phyloP scores from a whole-genome alignment of 441 rosid genomes.

The Rhodomyrtus psidioides region DNA sequence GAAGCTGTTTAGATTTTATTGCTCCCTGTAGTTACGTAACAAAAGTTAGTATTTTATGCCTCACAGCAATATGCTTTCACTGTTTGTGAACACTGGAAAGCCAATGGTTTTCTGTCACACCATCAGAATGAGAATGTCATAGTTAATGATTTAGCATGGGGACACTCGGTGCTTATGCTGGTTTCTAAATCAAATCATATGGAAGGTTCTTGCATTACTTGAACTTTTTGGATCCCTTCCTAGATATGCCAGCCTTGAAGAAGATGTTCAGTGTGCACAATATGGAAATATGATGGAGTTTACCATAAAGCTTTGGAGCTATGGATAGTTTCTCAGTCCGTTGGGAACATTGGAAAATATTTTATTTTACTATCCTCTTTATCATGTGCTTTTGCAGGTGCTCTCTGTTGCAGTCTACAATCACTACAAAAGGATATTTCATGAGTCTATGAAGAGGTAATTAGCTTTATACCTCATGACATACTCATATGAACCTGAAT shows the following conservation, averaged over 20 bases:
- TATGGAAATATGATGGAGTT: neutral
- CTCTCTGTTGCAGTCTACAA: constrained; percentile 95
- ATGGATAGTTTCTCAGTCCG: neutral
- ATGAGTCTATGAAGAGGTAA: constrained; percentile 64
- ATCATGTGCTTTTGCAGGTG: constrained; percentile 37
- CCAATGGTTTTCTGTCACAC: neutral
- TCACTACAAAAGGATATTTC: constrained; percentile 84
- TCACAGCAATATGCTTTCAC: neutral
- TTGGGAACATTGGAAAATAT: neutral
- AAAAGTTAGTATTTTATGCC: neutral
- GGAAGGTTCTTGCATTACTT: neutral
- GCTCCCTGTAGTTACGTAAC: neutral
- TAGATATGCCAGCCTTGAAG: neutral
- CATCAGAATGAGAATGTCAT: neutral
- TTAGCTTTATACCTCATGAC: constrained; percentile 13
- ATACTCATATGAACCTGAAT: neutral
- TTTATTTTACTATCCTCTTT: neutral
- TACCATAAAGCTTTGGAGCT: neutral
- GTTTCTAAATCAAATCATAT: neutral
- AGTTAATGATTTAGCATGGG: neutral
- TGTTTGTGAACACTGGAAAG: neutral
- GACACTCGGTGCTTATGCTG: neutral
- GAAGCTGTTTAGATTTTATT: neutral
- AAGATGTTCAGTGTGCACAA: neutral
- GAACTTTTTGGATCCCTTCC: neutral